Evolutionary conservation across 2,329 filamentous ascomycete species (phyloP).

Genomic region (Diaporthe helianthi): DNA sequence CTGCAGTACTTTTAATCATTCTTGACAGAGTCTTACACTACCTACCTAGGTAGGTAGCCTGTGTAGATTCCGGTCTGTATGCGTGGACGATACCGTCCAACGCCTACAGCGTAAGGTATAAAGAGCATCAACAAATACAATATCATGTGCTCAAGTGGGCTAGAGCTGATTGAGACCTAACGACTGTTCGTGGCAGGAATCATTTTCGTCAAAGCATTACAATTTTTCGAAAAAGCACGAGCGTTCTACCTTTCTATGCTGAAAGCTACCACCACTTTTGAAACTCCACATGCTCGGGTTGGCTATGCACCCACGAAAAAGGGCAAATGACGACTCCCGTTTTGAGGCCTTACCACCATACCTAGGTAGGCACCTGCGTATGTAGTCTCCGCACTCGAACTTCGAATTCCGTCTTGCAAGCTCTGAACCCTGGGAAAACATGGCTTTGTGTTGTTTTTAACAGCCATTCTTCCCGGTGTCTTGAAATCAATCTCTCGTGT

Average conservation of each 20-base stretch:
- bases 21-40: neutral
- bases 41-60: too few relatives aligned
- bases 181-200: neutral
- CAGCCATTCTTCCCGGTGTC: neutral
- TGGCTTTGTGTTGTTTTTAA: neutral
- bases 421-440: neutral
- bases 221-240: neutral
- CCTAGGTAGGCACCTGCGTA: too few relatives aligned
- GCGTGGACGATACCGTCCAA: neutral
- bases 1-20: neutral
- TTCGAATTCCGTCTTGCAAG: neutral
- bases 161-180: neutral
- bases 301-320: neutral
- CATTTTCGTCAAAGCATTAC: too few relatives aligned
- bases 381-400: too few relatives aligned
- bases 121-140: too few relatives aligned
- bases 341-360: neutral
- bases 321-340: too few relatives aligned
- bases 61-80: neutral
- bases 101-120: neutral
- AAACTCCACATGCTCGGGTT: neutral
- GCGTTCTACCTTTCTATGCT: neutral
- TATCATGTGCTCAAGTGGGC: too few relatives aligned
- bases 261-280: neutral
- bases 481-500: conserved; percentile 48